Evolutionary conservation across 2,329 filamentous ascomycete genomes (phyloP).

Genomic region (Xylaria sp.): DNA sequence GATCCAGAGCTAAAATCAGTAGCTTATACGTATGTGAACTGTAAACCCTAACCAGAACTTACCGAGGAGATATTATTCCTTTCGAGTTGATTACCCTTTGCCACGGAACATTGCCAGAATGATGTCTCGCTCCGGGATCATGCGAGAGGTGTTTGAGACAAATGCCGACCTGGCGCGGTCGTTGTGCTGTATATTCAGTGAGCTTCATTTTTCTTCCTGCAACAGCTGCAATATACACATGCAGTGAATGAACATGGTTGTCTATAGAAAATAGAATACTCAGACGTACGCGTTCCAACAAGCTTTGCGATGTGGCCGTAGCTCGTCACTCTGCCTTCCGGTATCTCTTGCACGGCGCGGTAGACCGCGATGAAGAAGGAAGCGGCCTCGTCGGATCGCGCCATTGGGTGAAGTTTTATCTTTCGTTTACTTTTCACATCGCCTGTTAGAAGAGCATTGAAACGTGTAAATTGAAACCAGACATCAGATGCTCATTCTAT

Average conservation of each 20-base stretch:
- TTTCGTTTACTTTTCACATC: too few relatives aligned
- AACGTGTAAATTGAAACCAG: too few relatives aligned
- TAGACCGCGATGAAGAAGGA: constrained; percentile 84
- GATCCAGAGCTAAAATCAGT: neutral
- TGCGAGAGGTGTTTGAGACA: constrained; percentile 86
- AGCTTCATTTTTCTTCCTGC: neutral
- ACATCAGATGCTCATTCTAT: neutral
- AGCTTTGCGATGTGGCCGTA: constrained; percentile 85
- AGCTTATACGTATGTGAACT: neutral
- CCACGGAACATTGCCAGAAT: constrained; percentile 88
- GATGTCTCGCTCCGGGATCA: constrained; percentile 66
- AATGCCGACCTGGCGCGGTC: constrained; percentile 86
- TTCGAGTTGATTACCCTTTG: constrained; percentile 91
- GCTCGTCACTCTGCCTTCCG: constrained; percentile 82
- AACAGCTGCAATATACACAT: neutral
- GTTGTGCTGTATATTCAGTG: constrained; percentile 64
- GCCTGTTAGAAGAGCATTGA: too few relatives aligned
- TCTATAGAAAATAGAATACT: neutral
- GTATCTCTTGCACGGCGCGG: constrained; percentile 85
- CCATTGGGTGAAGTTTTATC: constrained; percentile 59
- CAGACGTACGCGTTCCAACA: constrained; percentile 74
- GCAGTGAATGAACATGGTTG: neutral
- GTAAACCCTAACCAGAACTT: neutral
- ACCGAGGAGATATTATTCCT: constrained; percentile 88
- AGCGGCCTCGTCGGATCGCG: constrained; percentile 77